Percentiles rank a stretch among this genome's conserved stretches.
These are phyloP conservation scores for Nicotiana obtusifolia DNA, from an alignment of 257 asterid genomes.

Conservation along the genomic window DNA sequence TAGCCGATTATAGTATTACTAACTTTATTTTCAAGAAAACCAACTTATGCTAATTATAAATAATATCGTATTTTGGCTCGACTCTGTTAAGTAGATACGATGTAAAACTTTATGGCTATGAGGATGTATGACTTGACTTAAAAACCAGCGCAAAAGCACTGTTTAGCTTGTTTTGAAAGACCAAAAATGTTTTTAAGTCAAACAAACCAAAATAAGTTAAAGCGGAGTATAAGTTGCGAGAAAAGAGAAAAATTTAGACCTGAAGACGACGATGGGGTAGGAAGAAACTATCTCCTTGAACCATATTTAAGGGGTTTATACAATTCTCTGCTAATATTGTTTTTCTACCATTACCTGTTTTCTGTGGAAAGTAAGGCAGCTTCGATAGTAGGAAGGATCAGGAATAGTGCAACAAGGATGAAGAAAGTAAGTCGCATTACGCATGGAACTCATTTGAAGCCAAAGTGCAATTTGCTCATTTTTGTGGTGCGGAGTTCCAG, in stretches of 20 bases:
- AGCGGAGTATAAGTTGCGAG: no score
- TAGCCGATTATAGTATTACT: no score
- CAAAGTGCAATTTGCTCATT: background rate
- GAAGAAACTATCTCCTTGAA: conserved; percentile 47
- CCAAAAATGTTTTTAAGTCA: background rate
- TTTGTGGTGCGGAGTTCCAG: background rate
- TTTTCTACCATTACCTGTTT: background rate
- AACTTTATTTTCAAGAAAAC: no score
- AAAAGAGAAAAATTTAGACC: conserved; percentile 23
- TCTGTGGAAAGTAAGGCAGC: background rate
- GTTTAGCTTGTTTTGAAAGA: no score
- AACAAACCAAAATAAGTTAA: background rate
- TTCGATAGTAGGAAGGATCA: background rate
- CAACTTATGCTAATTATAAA: no score
- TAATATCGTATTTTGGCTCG: no score
- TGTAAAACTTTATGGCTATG: no score
- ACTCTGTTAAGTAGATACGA: no score
- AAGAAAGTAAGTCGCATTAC: background rate
- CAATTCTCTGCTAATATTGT: no score
- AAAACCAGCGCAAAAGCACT: no score
- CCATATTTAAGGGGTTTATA: no score
- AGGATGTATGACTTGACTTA: no score
- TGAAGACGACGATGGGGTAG: conserved; percentile 63
- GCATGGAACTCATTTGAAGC: background rate
- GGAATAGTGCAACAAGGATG: background rate